Percentiles rank a stretch among this genome's conserved stretches.
These are phyloP conservation scores for Apiospora aurea DNA, from an alignment of 2,329 filamentous ascomycete genomes.

Conservation along the genomic window DNA sequence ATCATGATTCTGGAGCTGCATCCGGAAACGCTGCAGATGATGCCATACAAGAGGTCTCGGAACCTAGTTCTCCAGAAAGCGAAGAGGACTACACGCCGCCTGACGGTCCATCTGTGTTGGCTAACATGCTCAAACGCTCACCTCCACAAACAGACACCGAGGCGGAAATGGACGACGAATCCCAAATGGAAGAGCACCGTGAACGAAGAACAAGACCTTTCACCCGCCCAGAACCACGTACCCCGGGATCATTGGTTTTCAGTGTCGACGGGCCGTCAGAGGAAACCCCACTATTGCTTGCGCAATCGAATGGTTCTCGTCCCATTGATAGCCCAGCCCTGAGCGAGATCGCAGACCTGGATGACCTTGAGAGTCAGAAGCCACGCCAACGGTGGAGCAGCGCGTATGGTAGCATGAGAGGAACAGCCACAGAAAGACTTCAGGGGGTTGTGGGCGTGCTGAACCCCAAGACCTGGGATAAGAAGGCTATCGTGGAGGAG, in stretches of 20 bases:
- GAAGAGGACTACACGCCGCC: conserved; percentile 32
- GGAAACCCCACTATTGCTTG: conserved; percentile 55
- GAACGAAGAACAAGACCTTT: background rate
- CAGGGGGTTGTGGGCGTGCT: conserved; percentile 43
- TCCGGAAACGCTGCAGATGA: conserved; percentile 30
- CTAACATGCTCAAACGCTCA: conserved; percentile 58
- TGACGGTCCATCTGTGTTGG: conserved; percentile 45
- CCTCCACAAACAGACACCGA: conserved; percentile 46
- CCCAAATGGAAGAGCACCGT: background rate
- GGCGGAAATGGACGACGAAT: conserved; percentile 17
- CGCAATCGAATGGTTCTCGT: conserved; percentile 41
- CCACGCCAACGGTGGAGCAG: conserved; percentile 32
- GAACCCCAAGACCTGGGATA: conserved; percentile 77
- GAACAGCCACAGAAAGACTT: conserved; percentile 32
- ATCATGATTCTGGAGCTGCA: conserved; percentile 26
- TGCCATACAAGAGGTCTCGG: conserved; percentile 41
- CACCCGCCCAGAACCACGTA: background rate
- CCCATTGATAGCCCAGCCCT: conserved; percentile 35
- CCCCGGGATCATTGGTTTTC: conserved; percentile 23
- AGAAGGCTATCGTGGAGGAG: conserved; percentile 67
- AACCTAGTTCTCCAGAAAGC: conserved; percentile 37
- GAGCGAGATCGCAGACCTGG: conserved; percentile 38
- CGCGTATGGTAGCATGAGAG: conserved; percentile 38
- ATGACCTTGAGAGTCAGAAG: conserved; percentile 62
- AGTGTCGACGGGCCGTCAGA: conserved; percentile 41